Evolutionary conservation across 1,284 basidiomycete genomes (phyloP).

Genomic region (Fomitopsis betulina): DNA sequence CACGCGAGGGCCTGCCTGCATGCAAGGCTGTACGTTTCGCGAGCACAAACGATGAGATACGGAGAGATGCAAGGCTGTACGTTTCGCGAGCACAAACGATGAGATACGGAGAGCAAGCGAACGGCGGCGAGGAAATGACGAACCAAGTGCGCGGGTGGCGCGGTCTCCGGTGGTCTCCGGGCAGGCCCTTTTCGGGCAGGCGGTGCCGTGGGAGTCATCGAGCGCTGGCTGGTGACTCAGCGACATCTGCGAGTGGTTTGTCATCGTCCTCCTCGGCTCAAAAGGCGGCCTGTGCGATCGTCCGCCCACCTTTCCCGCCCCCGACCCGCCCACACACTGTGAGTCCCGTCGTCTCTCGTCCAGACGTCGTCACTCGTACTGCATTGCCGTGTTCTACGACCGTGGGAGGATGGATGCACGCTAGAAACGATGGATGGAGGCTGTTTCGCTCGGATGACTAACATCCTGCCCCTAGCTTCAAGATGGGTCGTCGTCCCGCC

Average conservation of each 20-base stretch:
- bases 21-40: too few relatives aligned
- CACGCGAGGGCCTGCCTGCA: too few relatives aligned
- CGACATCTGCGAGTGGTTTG: slow-evolving; percentile 4
- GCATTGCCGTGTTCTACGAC: not conserved
- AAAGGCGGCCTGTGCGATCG: slow-evolving; percentile 4
- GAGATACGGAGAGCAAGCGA: too few relatives aligned
- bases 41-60: too few relatives aligned
- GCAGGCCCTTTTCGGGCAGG: not conserved
- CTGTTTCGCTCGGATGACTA: slow-evolving; percentile 22
- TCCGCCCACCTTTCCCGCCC: slow-evolving; percentile 11
- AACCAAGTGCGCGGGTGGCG: too few relatives aligned
- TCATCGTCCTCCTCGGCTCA: slow-evolving; percentile 8
- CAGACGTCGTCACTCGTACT: slow-evolving; percentile 5
- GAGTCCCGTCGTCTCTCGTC: slow-evolving; percentile 18
- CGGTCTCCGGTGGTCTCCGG: too few relatives aligned
- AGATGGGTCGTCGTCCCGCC: slow-evolving; percentile 94
- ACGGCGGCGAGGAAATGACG: too few relatives aligned
- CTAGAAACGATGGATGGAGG: slow-evolving; percentile 23
- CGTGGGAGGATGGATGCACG: slow-evolving; percentile 4
- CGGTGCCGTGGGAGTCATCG: not conserved
- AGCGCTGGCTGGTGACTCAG: slow-evolving; percentile 5
- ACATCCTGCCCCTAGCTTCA: slow-evolving; percentile 18
- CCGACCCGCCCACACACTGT: slow-evolving; percentile 15
- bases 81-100: too few relatives aligned
- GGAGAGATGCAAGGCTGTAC: too few relatives aligned